Evolutionary conservation across 768 basidiomycete genomes (phyloP).

Genomic region (Hygrophorus pudorinus): DNA sequence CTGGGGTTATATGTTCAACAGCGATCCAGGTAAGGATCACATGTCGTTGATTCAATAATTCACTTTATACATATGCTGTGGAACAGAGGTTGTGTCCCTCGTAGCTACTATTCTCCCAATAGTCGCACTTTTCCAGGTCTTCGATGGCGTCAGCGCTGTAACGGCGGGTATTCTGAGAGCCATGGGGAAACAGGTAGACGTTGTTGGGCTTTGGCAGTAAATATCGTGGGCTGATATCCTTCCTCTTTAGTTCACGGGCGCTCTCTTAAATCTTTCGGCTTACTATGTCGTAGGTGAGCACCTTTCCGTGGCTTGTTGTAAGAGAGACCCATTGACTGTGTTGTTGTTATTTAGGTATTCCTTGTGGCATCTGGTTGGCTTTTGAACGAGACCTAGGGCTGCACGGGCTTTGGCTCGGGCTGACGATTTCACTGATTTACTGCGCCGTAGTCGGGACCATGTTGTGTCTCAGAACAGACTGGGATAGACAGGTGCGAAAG

Average conservation of each 20-base stretch:
- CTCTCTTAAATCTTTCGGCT: constrained; percentile 72
- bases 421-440: constrained; percentile 59
- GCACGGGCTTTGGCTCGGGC: constrained; percentile 77
- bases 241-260: constrained; percentile 47
- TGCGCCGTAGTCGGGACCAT: constrained; percentile 42
- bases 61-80: constrained; percentile 21
- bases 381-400: constrained; percentile 51
- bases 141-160: constrained; percentile 67
- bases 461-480: constrained; percentile 50
- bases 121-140: constrained; percentile 74
- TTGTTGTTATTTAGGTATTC: constrained; percentile 47
- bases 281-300: constrained; percentile 66
- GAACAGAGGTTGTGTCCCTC: constrained; percentile 40
- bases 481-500: constrained; percentile 58
- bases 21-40: constrained; percentile 39
- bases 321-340: constrained; percentile 1
- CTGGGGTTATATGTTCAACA: constrained; percentile 72
- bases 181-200: constrained; percentile 58
- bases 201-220: constrained; percentile 2
- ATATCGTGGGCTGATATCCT: background rate
- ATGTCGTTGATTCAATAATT: background rate
- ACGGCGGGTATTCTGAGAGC: constrained; percentile 75
- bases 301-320: background rate
- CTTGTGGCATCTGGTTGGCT: constrained; percentile 69
- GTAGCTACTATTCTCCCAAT: constrained; percentile 67